A percentile compares a stretch with the other conserved stretches of the same genome.
These are phyloP conservation scores for Yamadazyma aaseri DNA, from an alignment of 1,139 yeast species.

Conservation along the genomic window DNA sequence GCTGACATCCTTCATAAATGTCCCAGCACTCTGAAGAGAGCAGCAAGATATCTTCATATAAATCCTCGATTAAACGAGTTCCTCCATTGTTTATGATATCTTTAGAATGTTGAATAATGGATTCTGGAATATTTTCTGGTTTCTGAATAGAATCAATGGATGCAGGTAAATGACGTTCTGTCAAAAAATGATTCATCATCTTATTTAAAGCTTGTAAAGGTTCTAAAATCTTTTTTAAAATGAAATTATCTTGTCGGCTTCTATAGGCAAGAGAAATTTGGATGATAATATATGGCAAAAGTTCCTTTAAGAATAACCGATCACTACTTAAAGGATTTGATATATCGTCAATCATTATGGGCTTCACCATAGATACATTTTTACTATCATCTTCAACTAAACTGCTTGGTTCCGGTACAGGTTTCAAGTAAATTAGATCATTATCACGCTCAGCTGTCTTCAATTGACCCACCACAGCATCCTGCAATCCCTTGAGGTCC, in stretches of 20 bases:
- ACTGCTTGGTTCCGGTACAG: slow-evolving; percentile 50
- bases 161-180: slow-evolving; percentile 55
- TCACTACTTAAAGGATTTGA: slow-evolving; percentile 16
- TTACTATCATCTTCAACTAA: slow-evolving; percentile 24
- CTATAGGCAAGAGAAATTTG: slow-evolving; percentile 68
- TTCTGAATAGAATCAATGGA: slow-evolving; percentile 61
- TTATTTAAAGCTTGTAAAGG: slow-evolving; percentile 55
- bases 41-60: slow-evolving; percentile 45
- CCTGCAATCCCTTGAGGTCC: slow-evolving; percentile 48
- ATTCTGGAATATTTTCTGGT: slow-evolving; percentile 62
- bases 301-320: slow-evolving; percentile 46
- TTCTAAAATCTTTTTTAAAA: slow-evolving; percentile 47
- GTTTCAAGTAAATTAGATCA: slow-evolving; percentile 70
- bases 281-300: slow-evolving; percentile 66
- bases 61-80: slow-evolving; percentile 33
- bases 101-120: slow-evolving; percentile 53
- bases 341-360: slow-evolving; percentile 38
- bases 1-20: slow-evolving; percentile 43
- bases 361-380: slow-evolving; percentile 53
- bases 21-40: slow-evolving; percentile 41
- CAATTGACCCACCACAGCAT: slow-evolving; percentile 45
- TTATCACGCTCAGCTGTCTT: slow-evolving; percentile 71
- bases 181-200: slow-evolving; percentile 43
- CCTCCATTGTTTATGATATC: slow-evolving; percentile 62
- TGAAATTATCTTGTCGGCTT: slow-evolving; percentile 60